A percentile compares a stretch with the other conserved stretches of the same genome.
Evolutionary conservation across 371 early-diverging fungal species (phyloP).

Genomic region (Globomyces sp.): DNA sequence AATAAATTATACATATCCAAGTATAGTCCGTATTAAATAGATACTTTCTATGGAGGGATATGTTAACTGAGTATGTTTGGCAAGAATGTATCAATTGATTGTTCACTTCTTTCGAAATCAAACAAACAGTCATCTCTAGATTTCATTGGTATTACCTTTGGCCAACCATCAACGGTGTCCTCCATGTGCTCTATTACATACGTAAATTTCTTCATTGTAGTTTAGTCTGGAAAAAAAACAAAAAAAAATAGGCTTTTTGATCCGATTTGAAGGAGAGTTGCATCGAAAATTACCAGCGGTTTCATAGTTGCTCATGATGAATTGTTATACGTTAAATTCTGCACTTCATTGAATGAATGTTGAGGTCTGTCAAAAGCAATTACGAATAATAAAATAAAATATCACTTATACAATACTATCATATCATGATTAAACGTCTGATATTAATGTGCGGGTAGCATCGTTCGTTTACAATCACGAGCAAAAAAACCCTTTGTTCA

Average conservation of each 20-base stretch:
- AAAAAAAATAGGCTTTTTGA: background rate
- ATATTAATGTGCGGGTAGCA: too few species aligned
- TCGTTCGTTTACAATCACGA: too few species aligned
- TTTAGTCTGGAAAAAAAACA: constrained; percentile 3
- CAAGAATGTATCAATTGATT: background rate
- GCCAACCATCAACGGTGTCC: constrained; percentile 38
- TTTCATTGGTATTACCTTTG: constrained; percentile 16
- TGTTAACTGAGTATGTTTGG: too few species aligned
- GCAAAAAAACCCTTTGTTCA: too few species aligned
- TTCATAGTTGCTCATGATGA: background rate
- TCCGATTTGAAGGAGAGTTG: background rate
- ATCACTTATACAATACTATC: too few species aligned
- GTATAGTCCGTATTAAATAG: too few species aligned
- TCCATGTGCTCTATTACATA: constrained; percentile 81
- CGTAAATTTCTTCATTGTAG: constrained; percentile 9
- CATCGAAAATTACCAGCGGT: constrained; percentile 2
- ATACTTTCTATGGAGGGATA: too few species aligned
- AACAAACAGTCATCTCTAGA: background rate
- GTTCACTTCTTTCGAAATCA: background rate
- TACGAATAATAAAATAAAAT: too few species aligned
- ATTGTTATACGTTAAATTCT: background rate
- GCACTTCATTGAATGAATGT: background rate
- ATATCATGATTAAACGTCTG: too few species aligned
- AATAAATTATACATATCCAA: too few species aligned
- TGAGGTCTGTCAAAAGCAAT: too few species aligned